Evolutionary conservation across 148 eudicot genomes (phyloP), one percentile per base, ranked within the genome.

Genomic region (Heliosperma pusillum): DNA sequence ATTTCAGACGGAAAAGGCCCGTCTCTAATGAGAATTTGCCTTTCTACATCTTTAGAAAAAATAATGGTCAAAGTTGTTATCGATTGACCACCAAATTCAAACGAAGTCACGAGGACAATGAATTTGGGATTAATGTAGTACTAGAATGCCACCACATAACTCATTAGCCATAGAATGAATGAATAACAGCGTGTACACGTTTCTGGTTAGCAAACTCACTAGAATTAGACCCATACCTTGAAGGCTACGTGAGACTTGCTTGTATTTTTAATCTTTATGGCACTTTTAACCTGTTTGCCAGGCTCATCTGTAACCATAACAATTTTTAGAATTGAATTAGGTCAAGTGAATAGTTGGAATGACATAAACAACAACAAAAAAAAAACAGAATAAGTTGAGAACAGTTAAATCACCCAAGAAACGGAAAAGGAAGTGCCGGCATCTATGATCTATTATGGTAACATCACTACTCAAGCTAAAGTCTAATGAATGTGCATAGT

Each of bases 201-300:
- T n/a, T n/a, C 27, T 21, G 16, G 17, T 20, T 70, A 70, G 73
- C 10, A 25, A 52, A 53, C 42, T 52, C 27, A 16, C 12, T 70
- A 70, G 36, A 15, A 50, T 26, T 25, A 50, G 29, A 44, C 29
- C 22, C 61, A 72, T 89, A 93, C 97, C 98, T 93, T 93, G 80
- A 93, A 93, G 78, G 96, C 98, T 25, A 90, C 96, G 79, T 84
- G 83, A 29, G 96, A 88, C 81, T 90, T 93, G 92, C 93, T 93
- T 29, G 88, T 84, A 53, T 93, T 93, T 79, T 90, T 93, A 17
- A 93, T 93, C 75, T 75, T 87, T 60, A 93, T 83, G 71, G 98
- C 98, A 82, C 98, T 93, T 70, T 82, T 85, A 69, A 90, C 98
- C 85, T 93, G 98, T 79, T 90, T 93, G 11, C 98, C 98, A 71